Conservation (phyloP, 208 protist genomes). For the Strigomonas galati region DNA sequence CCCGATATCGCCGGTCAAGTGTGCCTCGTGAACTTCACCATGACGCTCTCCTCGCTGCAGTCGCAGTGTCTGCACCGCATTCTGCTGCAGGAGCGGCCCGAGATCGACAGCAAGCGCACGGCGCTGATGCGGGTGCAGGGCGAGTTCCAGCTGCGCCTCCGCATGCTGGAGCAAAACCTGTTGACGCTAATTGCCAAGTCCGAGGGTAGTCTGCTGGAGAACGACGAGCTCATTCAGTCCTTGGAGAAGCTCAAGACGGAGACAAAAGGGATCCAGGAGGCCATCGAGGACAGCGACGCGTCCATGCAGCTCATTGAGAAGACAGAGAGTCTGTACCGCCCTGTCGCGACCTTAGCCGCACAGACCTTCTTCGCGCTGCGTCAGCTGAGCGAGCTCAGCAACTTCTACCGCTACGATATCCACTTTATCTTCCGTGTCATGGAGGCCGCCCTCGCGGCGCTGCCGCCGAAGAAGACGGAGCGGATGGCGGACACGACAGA, state of each 20-base stretch:
- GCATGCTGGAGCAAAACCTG: constrained; percentile 95
- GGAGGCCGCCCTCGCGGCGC: constrained; percentile 64
- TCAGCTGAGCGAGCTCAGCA: constrained; percentile 91
- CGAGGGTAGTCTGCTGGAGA: constrained; percentile 96
- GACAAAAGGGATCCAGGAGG: constrained; percentile 80
- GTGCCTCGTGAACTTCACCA: constrained; percentile 99
- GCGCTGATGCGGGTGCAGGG: constrained; percentile 94
- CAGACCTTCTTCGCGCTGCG: constrained; percentile 96
- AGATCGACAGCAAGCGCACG: constrained; percentile 92
- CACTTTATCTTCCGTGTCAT: constrained; percentile 94
- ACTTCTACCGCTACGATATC: constrained; percentile 97
- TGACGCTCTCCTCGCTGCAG: constrained; percentile 95
- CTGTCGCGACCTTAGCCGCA: constrained; percentile 87
- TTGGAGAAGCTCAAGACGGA: constrained; percentile 95
- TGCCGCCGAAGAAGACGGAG: constrained; percentile 21
- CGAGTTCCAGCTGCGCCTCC: constrained; percentile 93
- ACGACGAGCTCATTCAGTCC: constrained; percentile 94
- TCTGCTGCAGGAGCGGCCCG: constrained; percentile 93
- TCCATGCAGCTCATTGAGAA: constrained; percentile 87
- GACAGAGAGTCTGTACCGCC: constrained; percentile 90
- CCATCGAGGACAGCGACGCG: constrained; percentile 90
- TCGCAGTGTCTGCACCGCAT: constrained; percentile 94
- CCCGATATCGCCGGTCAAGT: constrained; percentile 96
- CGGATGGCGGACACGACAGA: neutral
- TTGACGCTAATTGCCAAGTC: constrained; percentile 92